Conservation (phyloP, 176 grass and related monocot species). For the Triticum timopheevii region DNA sequence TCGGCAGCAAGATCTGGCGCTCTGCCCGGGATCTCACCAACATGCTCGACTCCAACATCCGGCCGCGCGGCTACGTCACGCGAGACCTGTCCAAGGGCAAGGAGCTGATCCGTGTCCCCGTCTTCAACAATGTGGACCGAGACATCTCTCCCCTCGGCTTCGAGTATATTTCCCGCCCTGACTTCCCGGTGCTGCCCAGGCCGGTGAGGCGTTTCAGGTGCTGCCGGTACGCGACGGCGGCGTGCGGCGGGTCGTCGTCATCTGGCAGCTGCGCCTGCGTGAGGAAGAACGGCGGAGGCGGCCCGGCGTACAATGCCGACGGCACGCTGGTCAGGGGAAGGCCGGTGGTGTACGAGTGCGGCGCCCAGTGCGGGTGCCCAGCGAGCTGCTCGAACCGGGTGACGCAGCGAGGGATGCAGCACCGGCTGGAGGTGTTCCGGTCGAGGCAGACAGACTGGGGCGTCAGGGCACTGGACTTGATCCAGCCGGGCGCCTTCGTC, state of each 20-base stretch:
- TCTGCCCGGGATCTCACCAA: conserved; percentile 41
- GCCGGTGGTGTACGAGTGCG: conserved; percentile 80
- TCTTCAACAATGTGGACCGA: conserved; percentile 66
- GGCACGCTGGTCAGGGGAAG: conserved; percentile 61
- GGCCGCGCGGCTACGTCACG: conserved; percentile 43
- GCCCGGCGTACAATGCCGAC: conserved; percentile 46
- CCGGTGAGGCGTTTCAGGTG: conserved; percentile 17
- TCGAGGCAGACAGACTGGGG: conserved; percentile 80
- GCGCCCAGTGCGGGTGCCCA: conserved; percentile 51
- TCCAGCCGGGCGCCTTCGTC: conserved; percentile 69
- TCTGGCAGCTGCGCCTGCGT: conserved; percentile 44
- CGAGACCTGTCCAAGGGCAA: conserved; percentile 56
- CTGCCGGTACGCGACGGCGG: conserved; percentile 23
- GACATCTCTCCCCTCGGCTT: conserved; percentile 44
- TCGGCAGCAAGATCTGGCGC: conserved; percentile 50
- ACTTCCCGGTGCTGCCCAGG: background rate
- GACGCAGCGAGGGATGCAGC: conserved; percentile 67
- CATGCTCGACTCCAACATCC: conserved; percentile 24
- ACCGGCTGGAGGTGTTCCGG: conserved; percentile 77
- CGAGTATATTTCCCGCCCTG: conserved; percentile 47
- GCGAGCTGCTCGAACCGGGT: conserved; percentile 58
- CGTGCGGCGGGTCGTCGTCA: background rate
- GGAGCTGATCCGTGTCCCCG: conserved; percentile 46
- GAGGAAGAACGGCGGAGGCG: conserved; percentile 43
- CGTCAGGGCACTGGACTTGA: conserved; percentile 74